Conservation (phyloP, 2,329 filamentous ascomycete genomes). For the Cladosporium sp. region DNA sequence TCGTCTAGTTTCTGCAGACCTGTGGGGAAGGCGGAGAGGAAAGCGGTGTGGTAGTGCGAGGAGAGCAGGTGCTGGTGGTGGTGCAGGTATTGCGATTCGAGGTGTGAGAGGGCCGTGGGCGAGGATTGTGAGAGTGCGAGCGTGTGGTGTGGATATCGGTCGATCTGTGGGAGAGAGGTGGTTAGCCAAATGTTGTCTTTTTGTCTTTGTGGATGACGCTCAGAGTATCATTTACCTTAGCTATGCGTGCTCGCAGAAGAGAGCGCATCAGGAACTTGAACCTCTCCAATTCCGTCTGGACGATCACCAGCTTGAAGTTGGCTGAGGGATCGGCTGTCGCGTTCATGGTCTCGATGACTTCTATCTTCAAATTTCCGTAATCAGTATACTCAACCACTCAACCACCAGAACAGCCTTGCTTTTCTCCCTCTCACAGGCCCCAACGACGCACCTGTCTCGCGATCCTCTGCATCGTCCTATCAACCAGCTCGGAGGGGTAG, state of each 20-base stretch:
- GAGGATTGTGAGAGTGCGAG: slow-evolving; percentile 45
- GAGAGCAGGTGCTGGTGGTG: slow-evolving; percentile 81
- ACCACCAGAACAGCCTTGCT: not conserved
- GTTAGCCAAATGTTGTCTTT: slow-evolving; percentile 18
- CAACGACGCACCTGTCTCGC: slow-evolving; percentile 21
- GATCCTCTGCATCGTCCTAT: slow-evolving; percentile 68
- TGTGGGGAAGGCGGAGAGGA: slow-evolving; percentile 76
- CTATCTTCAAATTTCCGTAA: slow-evolving; percentile 18
- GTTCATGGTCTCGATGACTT: slow-evolving; percentile 56
- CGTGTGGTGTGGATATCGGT: slow-evolving; percentile 72
- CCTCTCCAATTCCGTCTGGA: slow-evolving; percentile 93
- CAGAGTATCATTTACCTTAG: slow-evolving; percentile 60
- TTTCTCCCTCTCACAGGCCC: not conserved
- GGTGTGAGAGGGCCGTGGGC: slow-evolving; percentile 55
- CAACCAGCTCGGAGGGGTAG: slow-evolving; percentile 73
- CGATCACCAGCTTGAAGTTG: slow-evolving; percentile 89
- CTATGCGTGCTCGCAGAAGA: slow-evolving; percentile 76
- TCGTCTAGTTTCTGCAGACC: slow-evolving; percentile 84
- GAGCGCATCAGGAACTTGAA: slow-evolving; percentile 88
- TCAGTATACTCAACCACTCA: slow-evolving; percentile 7
- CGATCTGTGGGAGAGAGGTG: slow-evolving; percentile 53
- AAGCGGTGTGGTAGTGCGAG: slow-evolving; percentile 79
- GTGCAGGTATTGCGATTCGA: slow-evolving; percentile 77
- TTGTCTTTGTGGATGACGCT: slow-evolving; percentile 23
- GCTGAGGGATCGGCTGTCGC: slow-evolving; percentile 83